Percentiles rank a stretch among this genome's conserved stretches.
phyloP scores from a whole-genome alignment of 2,329 filamentous ascomycete species.

The Pyrenochaeta sp. region DNA sequence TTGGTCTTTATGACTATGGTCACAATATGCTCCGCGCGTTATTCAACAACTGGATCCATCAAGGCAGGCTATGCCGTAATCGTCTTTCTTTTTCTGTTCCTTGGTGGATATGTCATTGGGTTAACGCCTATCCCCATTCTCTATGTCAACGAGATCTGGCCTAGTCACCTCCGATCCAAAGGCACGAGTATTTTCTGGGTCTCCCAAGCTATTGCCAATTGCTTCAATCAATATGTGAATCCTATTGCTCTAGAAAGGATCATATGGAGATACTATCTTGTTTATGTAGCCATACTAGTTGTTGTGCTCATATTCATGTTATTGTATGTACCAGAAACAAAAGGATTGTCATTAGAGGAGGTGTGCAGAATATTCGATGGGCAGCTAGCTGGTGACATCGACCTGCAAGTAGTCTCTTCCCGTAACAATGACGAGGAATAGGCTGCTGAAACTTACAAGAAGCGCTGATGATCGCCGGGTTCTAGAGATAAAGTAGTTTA shows the following conservation, averaged over 20 bases:
- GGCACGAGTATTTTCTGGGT: conserved; percentile 28
- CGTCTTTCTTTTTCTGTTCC: conserved; percentile 26
- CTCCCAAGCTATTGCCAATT: conserved; percentile 20
- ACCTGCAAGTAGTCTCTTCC: background rate
- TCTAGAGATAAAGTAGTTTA: no score
- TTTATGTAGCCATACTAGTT: conserved; percentile 30
- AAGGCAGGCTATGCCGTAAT: conserved; percentile 24
- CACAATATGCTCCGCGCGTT: conserved; percentile 50
- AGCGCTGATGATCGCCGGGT: no score
- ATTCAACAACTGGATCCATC: conserved; percentile 8
- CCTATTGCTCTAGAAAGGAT: conserved; percentile 32
- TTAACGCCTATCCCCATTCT: conserved; percentile 44
- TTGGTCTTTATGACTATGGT: conserved; percentile 54
- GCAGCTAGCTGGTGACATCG: background rate
- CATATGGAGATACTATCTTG: conserved; percentile 33
- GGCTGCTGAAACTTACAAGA: no score
- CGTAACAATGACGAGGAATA: background rate
- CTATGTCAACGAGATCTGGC: conserved; percentile 48
- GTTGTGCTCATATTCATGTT: conserved; percentile 16
- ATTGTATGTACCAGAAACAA: conserved; percentile 25
- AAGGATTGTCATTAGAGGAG: conserved; percentile 24
- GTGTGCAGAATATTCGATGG: conserved; percentile 21
- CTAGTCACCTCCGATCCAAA: conserved; percentile 35
- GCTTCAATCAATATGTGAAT: conserved; percentile 30
- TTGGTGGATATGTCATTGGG: conserved; percentile 41